Evolutionary conservation across 140 eudicot species (phyloP).

Genomic region (Cichorium intybus): DNA sequence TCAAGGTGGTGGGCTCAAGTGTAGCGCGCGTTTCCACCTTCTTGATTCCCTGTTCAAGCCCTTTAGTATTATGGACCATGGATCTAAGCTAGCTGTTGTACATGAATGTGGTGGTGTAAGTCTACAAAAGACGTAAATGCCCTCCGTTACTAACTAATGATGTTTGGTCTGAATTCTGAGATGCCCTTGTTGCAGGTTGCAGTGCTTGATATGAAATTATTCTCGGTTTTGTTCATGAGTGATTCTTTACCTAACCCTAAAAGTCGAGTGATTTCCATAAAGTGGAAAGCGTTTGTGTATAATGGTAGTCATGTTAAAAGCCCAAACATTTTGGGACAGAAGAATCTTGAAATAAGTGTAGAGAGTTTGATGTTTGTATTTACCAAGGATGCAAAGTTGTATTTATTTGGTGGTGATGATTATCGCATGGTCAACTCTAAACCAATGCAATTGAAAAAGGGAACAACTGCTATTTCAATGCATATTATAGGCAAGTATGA

Average conservation of each 20-base stretch:
- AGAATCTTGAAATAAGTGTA: conserved; percentile 25
- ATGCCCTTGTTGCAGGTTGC: conserved; percentile 63
- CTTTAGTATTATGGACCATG: conserved; percentile 53
- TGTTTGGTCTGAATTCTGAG: too few species aligned
- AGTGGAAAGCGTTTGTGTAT: conserved; percentile 33
- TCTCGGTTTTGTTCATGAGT: conserved; percentile 50
- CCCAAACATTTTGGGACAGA: conserved; percentile 39
- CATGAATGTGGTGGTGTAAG: conserved; percentile 75
- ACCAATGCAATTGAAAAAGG: conserved; percentile 61
- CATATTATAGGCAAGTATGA: conserved; percentile 77
- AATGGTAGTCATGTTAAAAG: conserved; percentile 32
- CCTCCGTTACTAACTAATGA: too few species aligned
- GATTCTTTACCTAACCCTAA: conserved; percentile 41
- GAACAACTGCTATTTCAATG: conserved; percentile 63
- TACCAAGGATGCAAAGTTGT: conserved; percentile 67
- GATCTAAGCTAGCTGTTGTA: conserved; percentile 77
- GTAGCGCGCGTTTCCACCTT: conserved; percentile 59
- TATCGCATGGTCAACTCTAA: conserved; percentile 45
- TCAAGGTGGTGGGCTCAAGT: conserved; percentile 47
- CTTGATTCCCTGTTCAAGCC: conserved; percentile 57
- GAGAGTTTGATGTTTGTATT: conserved; percentile 44
- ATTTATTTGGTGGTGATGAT: conserved; percentile 44
- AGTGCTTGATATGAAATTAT: conserved; percentile 65
- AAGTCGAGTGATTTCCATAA: conserved; percentile 50
- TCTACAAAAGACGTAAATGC: conserved; percentile 14